These are phyloP conservation scores for Pelargonium nanum DNA, from an alignment of 345 rosid genomes.

Conservation along the genomic window DNA sequence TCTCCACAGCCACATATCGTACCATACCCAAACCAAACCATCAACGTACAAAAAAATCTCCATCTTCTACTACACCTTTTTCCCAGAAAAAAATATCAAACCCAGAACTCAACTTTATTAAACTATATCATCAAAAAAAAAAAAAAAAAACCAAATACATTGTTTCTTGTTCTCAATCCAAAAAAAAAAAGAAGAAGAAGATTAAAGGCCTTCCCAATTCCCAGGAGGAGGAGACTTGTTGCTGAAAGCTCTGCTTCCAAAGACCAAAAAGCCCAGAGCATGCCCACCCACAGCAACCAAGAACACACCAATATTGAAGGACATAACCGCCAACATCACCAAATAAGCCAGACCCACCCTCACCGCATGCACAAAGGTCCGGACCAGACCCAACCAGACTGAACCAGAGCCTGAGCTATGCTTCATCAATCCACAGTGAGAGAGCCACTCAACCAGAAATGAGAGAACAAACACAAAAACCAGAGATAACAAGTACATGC, in stretches of 20 bases:
- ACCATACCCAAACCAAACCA: no score
- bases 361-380: conserved; percentile 17
- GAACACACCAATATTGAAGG: conserved; percentile 36
- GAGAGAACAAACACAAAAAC: conserved; percentile 22
- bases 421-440: conserved; percentile 17
- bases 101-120: no score
- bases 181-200: no score
- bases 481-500: conserved; percentile 30
- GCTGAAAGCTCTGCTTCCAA: conserved; percentile 22
- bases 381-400: conserved; percentile 13
- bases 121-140: no score
- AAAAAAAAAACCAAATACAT: background rate
- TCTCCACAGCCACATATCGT: no score
- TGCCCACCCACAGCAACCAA: conserved; percentile 32
- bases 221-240: background rate
- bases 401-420: background rate
- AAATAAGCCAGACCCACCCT: conserved; percentile 26
- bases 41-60: no score
- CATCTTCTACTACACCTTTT: no score
- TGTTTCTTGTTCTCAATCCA: background rate
- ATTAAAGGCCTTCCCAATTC: background rate
- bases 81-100: no score
- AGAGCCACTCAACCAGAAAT: conserved; percentile 24
- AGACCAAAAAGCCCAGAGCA: conserved; percentile 30
- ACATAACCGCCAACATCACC: conserved; percentile 42